A percentile compares a stretch with the other conserved stretches of the same genome.
Conservation (phyloP, 2,329 filamentous ascomycete genomes). For the Pseudogymnoascus verrucosus region DNA sequence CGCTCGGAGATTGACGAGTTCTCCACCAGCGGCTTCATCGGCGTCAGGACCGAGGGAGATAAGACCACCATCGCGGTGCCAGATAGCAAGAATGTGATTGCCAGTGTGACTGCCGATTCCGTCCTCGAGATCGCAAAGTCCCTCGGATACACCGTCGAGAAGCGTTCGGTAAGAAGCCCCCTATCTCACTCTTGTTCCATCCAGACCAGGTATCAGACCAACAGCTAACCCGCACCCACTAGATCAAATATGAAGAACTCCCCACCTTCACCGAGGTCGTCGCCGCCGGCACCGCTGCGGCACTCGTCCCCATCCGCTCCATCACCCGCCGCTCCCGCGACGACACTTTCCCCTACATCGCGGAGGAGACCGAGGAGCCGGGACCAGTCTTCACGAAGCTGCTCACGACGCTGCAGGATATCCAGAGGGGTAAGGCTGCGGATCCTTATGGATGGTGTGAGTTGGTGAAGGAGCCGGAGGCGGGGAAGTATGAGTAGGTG, state of each 20-base stretch:
- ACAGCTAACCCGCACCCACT: conserved; percentile 5
- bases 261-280: conserved; percentile 67
- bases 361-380: conserved; percentile 53
- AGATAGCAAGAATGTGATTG: conserved; percentile 79
- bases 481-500: conserved; percentile 19
- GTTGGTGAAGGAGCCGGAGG: conserved; percentile 23
- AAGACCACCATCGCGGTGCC: conserved; percentile 73
- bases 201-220: not conserved
- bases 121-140: conserved; percentile 66
- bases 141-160: conserved; percentile 80
- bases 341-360: conserved; percentile 50
- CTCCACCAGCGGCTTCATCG: conserved; percentile 88
- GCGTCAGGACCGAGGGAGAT: conserved; percentile 51
- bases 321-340: conserved; percentile 59
- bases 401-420: conserved; percentile 68
- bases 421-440: conserved; percentile 72
- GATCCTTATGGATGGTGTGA: conserved; percentile 43
- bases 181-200: not conserved
- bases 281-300: conserved; percentile 85
- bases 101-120: conserved; percentile 75
- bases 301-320: conserved; percentile 82
- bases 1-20: conserved; percentile 91
- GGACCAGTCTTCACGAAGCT: conserved; percentile 68
- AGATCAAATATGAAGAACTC: conserved; percentile 58
- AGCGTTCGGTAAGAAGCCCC: conserved; percentile 47